Percentiles rank a stretch among this genome's conserved stretches.
Conservation (phyloP, 2,329 filamentous ascomycete genomes). For the Colletotrichum gigasporum region DNA sequence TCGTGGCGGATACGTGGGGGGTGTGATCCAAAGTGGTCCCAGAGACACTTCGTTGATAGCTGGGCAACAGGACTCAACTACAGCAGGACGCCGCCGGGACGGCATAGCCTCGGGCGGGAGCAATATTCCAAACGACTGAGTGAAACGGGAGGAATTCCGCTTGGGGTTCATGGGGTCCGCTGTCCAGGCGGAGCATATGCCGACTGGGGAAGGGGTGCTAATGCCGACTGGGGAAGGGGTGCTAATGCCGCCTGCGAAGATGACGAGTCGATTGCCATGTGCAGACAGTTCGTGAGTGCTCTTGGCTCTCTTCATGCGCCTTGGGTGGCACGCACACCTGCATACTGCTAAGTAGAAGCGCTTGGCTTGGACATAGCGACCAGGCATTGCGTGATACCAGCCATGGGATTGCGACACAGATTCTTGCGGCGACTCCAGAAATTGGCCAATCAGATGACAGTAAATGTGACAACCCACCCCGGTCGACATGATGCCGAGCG, state of each 20-base stretch:
- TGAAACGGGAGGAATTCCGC: constrained; percentile 14
- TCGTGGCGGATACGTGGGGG: constrained; percentile 8
- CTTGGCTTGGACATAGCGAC: no score
- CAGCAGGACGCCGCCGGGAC: no score
- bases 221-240: not conserved
- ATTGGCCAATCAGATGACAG: constrained; percentile 15
- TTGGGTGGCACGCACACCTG: not conserved
- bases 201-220: not conserved
- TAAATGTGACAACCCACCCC: constrained; percentile 2
- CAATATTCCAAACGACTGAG: not conserved
- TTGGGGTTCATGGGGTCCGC: not conserved
- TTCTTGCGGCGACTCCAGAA: not conserved
- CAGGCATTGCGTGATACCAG: constrained; percentile 29
- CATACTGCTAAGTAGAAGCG: constrained; percentile 6
- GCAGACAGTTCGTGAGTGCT: not conserved
- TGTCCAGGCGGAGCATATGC: not conserved
- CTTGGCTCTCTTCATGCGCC: not conserved
- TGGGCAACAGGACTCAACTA: not conserved
- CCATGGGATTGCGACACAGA: constrained; percentile 33
- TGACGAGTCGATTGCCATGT: constrained; percentile 7
- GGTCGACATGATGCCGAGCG: not conserved
- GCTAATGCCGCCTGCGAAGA: not conserved
- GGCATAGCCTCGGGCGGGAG: not conserved
- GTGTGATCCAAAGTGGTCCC: constrained; percentile 21
- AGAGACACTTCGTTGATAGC: not conserved